These are phyloP conservation scores for Cyclotella choctawhatcheeana DNA, from an alignment of 108 stramenopile species.

Conservation along the genomic window DNA sequence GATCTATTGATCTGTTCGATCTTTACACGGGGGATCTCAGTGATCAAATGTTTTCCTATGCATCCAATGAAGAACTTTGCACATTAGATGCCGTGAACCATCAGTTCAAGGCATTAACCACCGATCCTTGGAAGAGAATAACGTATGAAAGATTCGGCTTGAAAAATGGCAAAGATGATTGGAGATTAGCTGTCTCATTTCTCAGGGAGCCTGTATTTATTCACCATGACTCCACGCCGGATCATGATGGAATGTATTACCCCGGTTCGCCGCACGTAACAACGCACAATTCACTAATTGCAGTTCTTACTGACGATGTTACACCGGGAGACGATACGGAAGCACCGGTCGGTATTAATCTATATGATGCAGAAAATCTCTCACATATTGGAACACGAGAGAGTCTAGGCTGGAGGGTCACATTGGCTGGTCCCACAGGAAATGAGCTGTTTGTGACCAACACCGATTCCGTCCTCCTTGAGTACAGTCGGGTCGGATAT, in stretches of 20 bases:
- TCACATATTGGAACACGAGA: neutral
- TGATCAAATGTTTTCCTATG: neutral
- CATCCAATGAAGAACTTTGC: neutral
- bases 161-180: conserved; percentile 1
- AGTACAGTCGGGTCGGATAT: neutral
- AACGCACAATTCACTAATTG: neutral
- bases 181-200: neutral
- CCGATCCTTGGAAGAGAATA: neutral
- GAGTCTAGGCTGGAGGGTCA: neutral
- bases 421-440: neutral
- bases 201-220: neutral
- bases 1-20: neutral
- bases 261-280: neutral
- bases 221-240: neutral
- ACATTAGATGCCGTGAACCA: neutral
- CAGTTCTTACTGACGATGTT: neutral
- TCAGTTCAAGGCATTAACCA: neutral
- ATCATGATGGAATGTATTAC: conserved; percentile 2
- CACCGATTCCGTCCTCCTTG: neutral
- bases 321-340: neutral
- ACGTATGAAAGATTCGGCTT: neutral
- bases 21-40: neutral
- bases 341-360: neutral
- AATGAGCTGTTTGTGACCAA: neutral
- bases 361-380: neutral